Base-by-base conservation (phyloP, 2,329 filamentous ascomycete genomes). In the Lasiodiplodia hormozganensis region DNA sequence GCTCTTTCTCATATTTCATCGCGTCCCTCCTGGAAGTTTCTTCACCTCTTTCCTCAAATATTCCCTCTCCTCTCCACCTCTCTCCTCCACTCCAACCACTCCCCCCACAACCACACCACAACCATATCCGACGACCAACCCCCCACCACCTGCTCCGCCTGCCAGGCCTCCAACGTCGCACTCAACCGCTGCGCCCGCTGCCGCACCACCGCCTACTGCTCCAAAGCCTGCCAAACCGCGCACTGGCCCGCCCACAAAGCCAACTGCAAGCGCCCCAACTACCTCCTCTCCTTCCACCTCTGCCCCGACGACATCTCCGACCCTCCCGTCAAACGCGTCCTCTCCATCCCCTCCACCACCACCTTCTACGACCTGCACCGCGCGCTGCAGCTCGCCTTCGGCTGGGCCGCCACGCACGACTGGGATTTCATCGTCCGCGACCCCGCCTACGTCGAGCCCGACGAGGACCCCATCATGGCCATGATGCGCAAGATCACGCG, bases 331-430 rank as follows among this genome's bases (percentile, higher is more conserved):
- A 71, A 67, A 34, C 72, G 75, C 8, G 73, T 72, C 4, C 70
- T 77, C 1, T 75, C 74, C 4, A 69, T 71, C 11, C 75, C 75
- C 12, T 69, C 73, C 3, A 53, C 60, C 25, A 66, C 71, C 3
- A 73, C 71, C 1, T 76, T 77, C 62, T 51, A 62, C 21, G 54
- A 70, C 31, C 70, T 77, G 25, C 75, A 76, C 62, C 53, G 52
- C 25, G 75, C 74, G 18, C 68, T 77, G 2, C 73, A 74, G 56
- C 68, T 74, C 12, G 73, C 74, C 3, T 76, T 77, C 65, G 70
- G 70, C 58, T 77, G 74, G 75, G 68, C 71, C 4, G 34, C 47
- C 10, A 71, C 60, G 3, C 75, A 76, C 56, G 70, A 68, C 36
- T 75, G 76, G 65, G 70, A 74, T 23, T 76, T 76, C 69, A 58